Evolutionary conservation across 1,284 basidiomycete species (phyloP).

Genomic region (Ceratobasidium sp.): DNA sequence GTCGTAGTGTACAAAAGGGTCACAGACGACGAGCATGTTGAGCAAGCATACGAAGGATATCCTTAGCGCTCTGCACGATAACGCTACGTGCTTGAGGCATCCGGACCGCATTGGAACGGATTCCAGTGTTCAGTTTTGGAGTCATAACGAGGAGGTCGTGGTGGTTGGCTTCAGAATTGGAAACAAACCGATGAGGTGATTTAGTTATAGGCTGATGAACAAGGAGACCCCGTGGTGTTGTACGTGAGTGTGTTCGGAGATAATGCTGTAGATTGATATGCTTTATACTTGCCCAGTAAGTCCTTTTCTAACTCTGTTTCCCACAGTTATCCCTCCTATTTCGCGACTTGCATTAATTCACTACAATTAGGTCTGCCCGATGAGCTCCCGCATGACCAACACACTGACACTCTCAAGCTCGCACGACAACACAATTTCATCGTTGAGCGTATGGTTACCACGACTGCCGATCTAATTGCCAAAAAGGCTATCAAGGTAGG

Average conservation of each 20-base stretch:
- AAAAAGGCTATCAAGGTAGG: constrained; percentile 63
- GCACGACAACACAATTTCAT: constrained; percentile 88
- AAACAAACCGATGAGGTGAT: too few relatives aligned
- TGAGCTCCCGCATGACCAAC: constrained; percentile 58
- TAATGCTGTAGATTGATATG: constrained; percentile 92
- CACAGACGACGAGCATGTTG: constrained; percentile 88
- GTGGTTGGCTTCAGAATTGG: not conserved
- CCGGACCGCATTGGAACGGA: constrained; percentile 85
- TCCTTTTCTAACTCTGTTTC: constrained; percentile 1
- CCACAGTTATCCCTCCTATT: too few relatives aligned
- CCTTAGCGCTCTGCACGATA: constrained; percentile 83
- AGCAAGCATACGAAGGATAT: constrained; percentile 87
- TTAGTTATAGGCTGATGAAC: constrained; percentile 77
- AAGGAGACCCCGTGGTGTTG: constrained; percentile 89
- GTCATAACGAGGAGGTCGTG: constrained; percentile 83
- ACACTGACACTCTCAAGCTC: constrained; percentile 75
- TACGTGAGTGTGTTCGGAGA: constrained; percentile 92
- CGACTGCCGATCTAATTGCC: constrained; percentile 79
- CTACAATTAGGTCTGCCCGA: constrained; percentile 2
- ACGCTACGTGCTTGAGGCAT: constrained; percentile 76
- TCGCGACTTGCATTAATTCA: constrained; percentile 25
- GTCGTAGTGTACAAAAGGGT: constrained; percentile 94
- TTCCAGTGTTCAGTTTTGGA: constrained; percentile 78
- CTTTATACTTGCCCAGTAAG: constrained; percentile 80
- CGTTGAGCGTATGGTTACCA: constrained; percentile 80